Conservation (phyloP, 2,329 filamentous ascomycete species). For the Alternaria ethzedia region DNA sequence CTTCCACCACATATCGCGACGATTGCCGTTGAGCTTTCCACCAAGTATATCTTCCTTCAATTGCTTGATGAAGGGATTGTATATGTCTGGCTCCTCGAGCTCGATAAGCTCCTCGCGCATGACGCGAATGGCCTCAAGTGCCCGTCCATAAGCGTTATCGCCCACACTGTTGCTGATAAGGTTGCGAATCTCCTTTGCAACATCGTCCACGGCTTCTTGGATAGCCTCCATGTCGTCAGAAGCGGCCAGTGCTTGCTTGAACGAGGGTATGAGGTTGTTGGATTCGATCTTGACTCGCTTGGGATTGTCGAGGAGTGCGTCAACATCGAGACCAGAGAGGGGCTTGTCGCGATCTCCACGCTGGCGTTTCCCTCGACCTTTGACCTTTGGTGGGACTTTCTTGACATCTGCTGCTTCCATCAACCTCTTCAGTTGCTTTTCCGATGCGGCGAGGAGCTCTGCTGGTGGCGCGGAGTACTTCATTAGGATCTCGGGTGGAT, state of each 20-base stretch:
- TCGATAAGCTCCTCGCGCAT: constrained; percentile 79
- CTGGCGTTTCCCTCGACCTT: constrained; percentile 68
- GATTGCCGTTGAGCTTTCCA: constrained; percentile 75
- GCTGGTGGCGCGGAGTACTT: constrained; percentile 76
- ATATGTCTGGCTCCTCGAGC: constrained; percentile 76
- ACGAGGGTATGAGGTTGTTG: constrained; percentile 85
- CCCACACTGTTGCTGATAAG: constrained; percentile 77
- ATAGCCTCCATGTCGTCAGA: constrained; percentile 68
- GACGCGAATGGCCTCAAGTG: constrained; percentile 75
- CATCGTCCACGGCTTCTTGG: constrained; percentile 73
- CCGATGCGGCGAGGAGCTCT: constrained; percentile 66
- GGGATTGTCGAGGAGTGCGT: constrained; percentile 73
- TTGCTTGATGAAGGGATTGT: constrained; percentile 73
- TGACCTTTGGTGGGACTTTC: constrained; percentile 78
- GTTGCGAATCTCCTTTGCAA: constrained; percentile 72
- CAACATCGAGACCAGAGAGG: constrained; percentile 86
- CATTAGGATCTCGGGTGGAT: constrained; percentile 58
- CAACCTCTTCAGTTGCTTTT: constrained; percentile 66
- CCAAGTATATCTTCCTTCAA: constrained; percentile 76
- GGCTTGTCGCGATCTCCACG: constrained; percentile 75
- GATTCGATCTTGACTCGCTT: constrained; percentile 64
- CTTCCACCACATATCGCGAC: constrained; percentile 82
- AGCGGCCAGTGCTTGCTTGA: constrained; percentile 76
- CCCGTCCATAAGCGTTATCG: constrained; percentile 74
- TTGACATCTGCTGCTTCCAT: constrained; percentile 79